These are phyloP conservation scores for Trichoderma orchidacearum DNA, from an alignment of 495 filamentous ascomycete genomes.

Conservation along the genomic window DNA sequence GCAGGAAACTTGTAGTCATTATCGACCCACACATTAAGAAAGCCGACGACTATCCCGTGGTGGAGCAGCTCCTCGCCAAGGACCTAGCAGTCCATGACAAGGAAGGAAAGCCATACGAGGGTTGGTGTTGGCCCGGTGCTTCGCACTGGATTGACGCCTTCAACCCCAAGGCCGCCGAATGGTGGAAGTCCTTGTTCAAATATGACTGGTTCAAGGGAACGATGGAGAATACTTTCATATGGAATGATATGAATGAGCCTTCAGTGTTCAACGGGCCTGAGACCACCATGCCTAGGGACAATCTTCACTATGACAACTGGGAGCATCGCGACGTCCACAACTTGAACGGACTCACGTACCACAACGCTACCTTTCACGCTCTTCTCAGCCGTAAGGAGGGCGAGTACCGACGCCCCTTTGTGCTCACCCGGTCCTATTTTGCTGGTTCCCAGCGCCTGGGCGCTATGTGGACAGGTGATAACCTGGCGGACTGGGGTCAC, in stretches of 20 bases:
- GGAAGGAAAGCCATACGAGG: slow-evolving; percentile 77
- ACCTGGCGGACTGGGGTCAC: slow-evolving; percentile 87
- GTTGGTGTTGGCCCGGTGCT: slow-evolving; percentile 96
- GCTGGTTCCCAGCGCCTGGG: slow-evolving; percentile 77
- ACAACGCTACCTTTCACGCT: slow-evolving; percentile 83
- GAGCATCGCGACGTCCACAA: slow-evolving; percentile 97
- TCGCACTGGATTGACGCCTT: slow-evolving; percentile 95
- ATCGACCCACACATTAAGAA: slow-evolving; percentile 99
- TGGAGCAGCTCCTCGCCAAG: slow-evolving; percentile 70
- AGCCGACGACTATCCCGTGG: slow-evolving; percentile 57
- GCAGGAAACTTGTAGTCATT: slow-evolving; percentile 84
- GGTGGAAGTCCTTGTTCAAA: slow-evolving; percentile 83
- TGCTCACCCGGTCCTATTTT: slow-evolving; percentile 85
- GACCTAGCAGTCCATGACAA: slow-evolving; percentile 77
- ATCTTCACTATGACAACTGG: slow-evolving; percentile 82
- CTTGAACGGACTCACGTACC: slow-evolving; percentile 81
- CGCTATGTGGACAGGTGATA: slow-evolving; percentile 98
- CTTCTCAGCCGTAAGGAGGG: slow-evolving; percentile 68
- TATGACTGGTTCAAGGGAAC: slow-evolving; percentile 77
- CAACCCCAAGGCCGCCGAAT: slow-evolving; percentile 69
- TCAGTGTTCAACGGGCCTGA: slow-evolving; percentile 98
- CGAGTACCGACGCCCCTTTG: slow-evolving; percentile 66
- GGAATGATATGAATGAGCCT: slow-evolving; percentile 99
- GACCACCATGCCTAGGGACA: slow-evolving; percentile 96
- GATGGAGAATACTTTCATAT: slow-evolving; percentile 74